Evolutionary conservation across 176 grass and related monocot genomes (phyloP).

Genomic region (Otatea glauca): DNA sequence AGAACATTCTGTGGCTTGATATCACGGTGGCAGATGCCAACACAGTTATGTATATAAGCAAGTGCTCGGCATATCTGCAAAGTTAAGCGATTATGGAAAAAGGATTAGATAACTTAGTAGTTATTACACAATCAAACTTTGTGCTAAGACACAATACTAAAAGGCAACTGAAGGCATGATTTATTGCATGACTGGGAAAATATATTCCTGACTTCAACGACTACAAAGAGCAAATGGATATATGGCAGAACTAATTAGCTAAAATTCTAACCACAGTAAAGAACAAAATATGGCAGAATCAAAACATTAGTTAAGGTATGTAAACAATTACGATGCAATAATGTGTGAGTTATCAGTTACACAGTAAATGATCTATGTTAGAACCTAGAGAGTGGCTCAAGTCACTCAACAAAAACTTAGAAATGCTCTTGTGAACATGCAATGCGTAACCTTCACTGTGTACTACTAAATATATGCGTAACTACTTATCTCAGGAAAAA

Average conservation of each 20-base stretch:
- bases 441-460: not conserved
- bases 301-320: constrained; percentile 13
- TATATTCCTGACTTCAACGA: constrained; percentile 30
- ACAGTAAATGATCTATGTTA: not conserved
- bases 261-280: not conserved
- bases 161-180: not conserved
- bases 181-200: constrained; percentile 15
- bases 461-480: not conserved
- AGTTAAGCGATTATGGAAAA: constrained; percentile 26
- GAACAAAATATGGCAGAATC: not conserved
- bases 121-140: constrained; percentile 8
- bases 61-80: constrained; percentile 95
- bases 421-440: not conserved
- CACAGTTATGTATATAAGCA: constrained; percentile 89
- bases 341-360: constrained; percentile 25
- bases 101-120: constrained; percentile 30
- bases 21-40: constrained; percentile 98
- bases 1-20: constrained; percentile 98
- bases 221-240: constrained; percentile 14
- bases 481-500: not conserved
- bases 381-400: constrained; percentile 15
- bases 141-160: not conserved
- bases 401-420: constrained; percentile 9
- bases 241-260: not conserved
- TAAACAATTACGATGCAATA: not conserved